phyloP scores from a whole-genome alignment of 2,329 filamentous ascomycete genomes.

The Fusarium newnesense region DNA sequence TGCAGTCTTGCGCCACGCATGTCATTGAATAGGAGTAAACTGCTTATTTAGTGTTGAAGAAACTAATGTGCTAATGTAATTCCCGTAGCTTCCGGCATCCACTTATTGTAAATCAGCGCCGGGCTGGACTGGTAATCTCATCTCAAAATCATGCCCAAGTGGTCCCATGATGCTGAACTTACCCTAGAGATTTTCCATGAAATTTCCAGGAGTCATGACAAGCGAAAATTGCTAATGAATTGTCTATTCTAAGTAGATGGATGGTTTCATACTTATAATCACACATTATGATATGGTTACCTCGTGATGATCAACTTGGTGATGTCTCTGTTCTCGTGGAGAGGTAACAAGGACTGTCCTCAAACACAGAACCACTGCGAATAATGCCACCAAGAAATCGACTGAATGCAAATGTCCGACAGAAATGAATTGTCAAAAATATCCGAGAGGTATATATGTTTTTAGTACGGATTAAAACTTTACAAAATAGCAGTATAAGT shows the following conservation, averaged over 20 bases:
- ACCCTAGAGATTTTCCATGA: constrained; percentile 14
- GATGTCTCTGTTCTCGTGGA: no score
- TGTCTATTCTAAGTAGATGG: neutral
- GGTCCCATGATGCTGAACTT: constrained; percentile 9
- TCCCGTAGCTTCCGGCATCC: constrained; percentile 35
- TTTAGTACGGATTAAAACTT: accelerated
- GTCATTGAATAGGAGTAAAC: neutral
- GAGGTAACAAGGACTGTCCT: neutral
- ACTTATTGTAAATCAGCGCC: constrained; percentile 26
- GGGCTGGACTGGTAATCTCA: constrained; percentile 23
- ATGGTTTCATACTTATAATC: accelerated
- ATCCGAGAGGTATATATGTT: neutral
- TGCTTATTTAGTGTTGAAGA: neutral
- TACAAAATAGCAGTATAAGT: neutral
- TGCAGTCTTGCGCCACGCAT: constrained; percentile 5
- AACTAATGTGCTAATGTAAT: neutral
- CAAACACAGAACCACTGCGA: neutral
- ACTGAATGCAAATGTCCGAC: neutral
- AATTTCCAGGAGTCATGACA: neutral
- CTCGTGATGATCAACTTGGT: no score
- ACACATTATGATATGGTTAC: accelerated
- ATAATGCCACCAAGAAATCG: accelerated
- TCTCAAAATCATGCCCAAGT: constrained; percentile 19
- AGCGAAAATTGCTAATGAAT: neutral
- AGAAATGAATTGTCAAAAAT: neutral